These are phyloP conservation scores for Ambispora gerdemannii DNA, from an alignment of 192 early-diverging fungal species.

Conservation along the genomic window DNA sequence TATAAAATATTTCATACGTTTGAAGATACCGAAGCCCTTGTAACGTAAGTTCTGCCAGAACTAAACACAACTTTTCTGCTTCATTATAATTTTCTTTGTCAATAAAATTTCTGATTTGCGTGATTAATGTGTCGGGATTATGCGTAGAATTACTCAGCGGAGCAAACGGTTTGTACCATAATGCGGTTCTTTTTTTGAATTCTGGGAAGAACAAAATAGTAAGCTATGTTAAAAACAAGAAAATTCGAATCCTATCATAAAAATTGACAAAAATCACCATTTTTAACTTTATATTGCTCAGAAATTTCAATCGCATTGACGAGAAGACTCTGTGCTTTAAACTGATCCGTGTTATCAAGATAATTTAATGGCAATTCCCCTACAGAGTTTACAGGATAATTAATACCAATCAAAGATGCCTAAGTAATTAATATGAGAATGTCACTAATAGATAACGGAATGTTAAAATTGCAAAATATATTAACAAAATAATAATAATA, in stretches of 20 bases:
- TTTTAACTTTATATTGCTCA: slow-evolving; percentile 84
- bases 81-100: slow-evolving; percentile 55
- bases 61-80: slow-evolving; percentile 64
- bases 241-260: too few species aligned
- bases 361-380: slow-evolving; percentile 83
- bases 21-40: slow-evolving; percentile 92
- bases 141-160: slow-evolving; percentile 57
- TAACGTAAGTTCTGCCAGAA: slow-evolving; percentile 63
- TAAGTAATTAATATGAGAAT: slow-evolving; percentile 38
- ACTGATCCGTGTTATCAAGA: slow-evolving; percentile 65
- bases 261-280: slow-evolving; percentile 37
- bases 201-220: slow-evolving; percentile 45
- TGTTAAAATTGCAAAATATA: background rate
- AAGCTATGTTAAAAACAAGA: too few species aligned
- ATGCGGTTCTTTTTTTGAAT: slow-evolving; percentile 69
- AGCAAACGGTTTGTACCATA: slow-evolving; percentile 76
- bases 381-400: slow-evolving; percentile 91
- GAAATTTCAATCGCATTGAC: slow-evolving; percentile 83
- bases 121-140: slow-evolving; percentile 49
- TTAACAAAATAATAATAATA: slow-evolving; percentile 25
- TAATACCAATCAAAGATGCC: slow-evolving; percentile 80
- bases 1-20: slow-evolving; percentile 42
- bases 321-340: slow-evolving; percentile 73
- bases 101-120: slow-evolving; percentile 61
- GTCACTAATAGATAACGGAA: background rate